Evolutionary conservation across 2,329 filamentous ascomycete genomes (phyloP).

Genomic region (Lasiodiplodia sp.): DNA sequence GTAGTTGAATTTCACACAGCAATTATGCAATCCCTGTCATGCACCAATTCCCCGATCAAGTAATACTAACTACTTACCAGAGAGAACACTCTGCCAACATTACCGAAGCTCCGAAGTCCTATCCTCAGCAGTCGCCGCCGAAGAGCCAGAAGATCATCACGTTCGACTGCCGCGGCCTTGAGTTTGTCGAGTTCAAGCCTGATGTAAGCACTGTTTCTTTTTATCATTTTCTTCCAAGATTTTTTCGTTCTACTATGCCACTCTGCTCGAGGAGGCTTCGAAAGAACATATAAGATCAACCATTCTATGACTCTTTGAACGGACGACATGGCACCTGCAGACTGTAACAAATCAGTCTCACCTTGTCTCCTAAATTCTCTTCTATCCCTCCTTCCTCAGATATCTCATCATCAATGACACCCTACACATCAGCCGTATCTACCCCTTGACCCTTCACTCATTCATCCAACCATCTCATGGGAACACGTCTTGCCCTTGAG

Average conservation of each 20-base stretch:
- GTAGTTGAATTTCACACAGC: not conserved
- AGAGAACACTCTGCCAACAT: slow-evolving; percentile 87
- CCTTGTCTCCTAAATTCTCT: not conserved
- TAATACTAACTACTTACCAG: slow-evolving; percentile 51
- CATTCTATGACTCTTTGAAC: not conserved
- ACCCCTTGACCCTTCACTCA: not conserved
- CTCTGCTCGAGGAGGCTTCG: not conserved
- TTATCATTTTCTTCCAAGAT: not conserved
- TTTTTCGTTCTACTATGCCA: not conserved
- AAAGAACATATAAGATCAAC: not conserved
- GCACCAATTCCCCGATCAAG: not conserved
- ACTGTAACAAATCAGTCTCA: not conserved
- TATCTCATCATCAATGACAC: too few relatives aligned
- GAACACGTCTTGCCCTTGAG: not conserved
- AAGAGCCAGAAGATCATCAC: slow-evolving; percentile 82
- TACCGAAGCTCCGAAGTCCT: slow-evolving; percentile 74
- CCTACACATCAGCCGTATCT: too few relatives aligned
- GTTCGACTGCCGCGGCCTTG: slow-evolving; percentile 91
- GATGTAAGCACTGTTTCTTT: slow-evolving; percentile 67
- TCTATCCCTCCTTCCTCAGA: too few relatives aligned
- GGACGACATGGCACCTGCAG: not conserved
- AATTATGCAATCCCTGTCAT: slow-evolving; percentile 30
- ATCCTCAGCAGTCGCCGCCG: slow-evolving; percentile 73
- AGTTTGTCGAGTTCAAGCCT: slow-evolving; percentile 88
- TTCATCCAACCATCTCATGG: not conserved